Percentiles rank a stretch among this genome's conserved stretches.
phyloP scores from a whole-genome alignment of 495 filamentous ascomycete species.

The Penicillium soppii region DNA sequence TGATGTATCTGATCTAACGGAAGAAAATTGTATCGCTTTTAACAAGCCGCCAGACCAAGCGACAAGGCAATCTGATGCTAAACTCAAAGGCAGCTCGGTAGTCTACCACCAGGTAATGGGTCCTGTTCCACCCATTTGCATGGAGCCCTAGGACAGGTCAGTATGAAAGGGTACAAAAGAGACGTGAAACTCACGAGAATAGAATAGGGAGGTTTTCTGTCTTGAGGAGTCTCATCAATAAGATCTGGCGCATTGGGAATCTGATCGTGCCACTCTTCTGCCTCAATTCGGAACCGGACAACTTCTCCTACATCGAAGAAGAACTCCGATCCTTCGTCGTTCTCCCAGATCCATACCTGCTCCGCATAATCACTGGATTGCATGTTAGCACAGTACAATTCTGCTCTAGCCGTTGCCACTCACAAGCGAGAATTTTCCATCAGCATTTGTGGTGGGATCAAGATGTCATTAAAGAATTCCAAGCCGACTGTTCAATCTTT shows the following conservation, averaged over 20 bases:
- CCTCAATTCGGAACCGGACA: slow-evolving; percentile 78
- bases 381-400: slow-evolving; percentile 21
- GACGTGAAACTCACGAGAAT: slow-evolving; percentile 54
- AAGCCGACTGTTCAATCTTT: slow-evolving; percentile 59
- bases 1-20: slow-evolving; percentile 11
- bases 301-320: slow-evolving; percentile 87
- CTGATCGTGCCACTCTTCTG: slow-evolving; percentile 87
- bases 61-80: slow-evolving; percentile 2
- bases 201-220: slow-evolving; percentile 62
- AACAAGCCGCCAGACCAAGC: not conserved
- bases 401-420: slow-evolving; percentile 21
- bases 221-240: slow-evolving; percentile 44
- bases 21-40: slow-evolving; percentile 13
- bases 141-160: slow-evolving; percentile 41
- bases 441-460: slow-evolving; percentile 68
- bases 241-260: slow-evolving; percentile 66
- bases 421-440: slow-evolving; percentile 74
- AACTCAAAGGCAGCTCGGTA: not conserved
- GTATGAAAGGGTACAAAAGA: not conserved
- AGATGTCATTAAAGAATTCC: slow-evolving; percentile 90
- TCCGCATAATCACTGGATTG: slow-evolving; percentile 61
- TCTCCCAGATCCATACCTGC: slow-evolving; percentile 77
- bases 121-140: slow-evolving; percentile 52
- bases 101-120: slow-evolving; percentile 51
- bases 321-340: slow-evolving; percentile 64